phyloP scores from a whole-genome alignment of 495 filamentous ascomycete genomes.

The Chaetomium fimeti region DNA sequence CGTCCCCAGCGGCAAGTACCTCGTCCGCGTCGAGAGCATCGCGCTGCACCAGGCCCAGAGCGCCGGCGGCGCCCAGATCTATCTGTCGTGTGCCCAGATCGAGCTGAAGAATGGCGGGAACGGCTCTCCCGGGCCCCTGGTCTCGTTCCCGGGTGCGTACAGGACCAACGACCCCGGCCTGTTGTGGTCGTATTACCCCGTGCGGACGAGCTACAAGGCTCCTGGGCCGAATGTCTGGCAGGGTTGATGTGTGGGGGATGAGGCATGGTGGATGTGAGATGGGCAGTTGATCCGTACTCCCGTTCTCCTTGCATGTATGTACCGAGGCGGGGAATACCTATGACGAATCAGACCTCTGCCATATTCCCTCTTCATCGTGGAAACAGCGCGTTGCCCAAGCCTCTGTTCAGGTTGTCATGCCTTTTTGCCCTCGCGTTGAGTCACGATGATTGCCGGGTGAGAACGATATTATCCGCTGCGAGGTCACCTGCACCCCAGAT shows the following conservation, averaged over 20 bases:
- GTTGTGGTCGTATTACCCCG: constrained; percentile 23
- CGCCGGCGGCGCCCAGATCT: constrained; percentile 43
- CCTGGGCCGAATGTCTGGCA: constrained; percentile 41
- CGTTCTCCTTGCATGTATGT: too few species aligned
- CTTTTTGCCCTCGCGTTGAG: too few species aligned
- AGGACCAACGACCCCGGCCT: constrained; percentile 37
- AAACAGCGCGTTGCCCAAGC: too few species aligned
- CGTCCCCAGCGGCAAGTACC: constrained; percentile 43
- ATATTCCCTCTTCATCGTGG: too few species aligned
- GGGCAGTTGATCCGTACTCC: neutral
- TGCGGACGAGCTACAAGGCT: constrained; percentile 38
- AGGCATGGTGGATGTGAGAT: neutral
- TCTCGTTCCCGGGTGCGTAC: constrained; percentile 41
- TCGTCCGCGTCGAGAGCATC: constrained; percentile 44
- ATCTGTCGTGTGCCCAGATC: constrained; percentile 43
- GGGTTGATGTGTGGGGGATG: constrained; percentile 5
- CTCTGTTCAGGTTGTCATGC: too few species aligned
- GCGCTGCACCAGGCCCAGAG: constrained; percentile 41
- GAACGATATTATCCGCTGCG: too few species aligned
- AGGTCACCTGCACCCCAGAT: too few species aligned
- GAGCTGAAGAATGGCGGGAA: constrained; percentile 40
- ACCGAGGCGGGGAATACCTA: too few species aligned
- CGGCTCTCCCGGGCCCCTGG: constrained; percentile 33
- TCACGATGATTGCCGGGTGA: too few species aligned
- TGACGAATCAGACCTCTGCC: too few species aligned